Conservation (phyloP, 345 rosid species). For the Cardamine chenopodiifolia region DNA sequence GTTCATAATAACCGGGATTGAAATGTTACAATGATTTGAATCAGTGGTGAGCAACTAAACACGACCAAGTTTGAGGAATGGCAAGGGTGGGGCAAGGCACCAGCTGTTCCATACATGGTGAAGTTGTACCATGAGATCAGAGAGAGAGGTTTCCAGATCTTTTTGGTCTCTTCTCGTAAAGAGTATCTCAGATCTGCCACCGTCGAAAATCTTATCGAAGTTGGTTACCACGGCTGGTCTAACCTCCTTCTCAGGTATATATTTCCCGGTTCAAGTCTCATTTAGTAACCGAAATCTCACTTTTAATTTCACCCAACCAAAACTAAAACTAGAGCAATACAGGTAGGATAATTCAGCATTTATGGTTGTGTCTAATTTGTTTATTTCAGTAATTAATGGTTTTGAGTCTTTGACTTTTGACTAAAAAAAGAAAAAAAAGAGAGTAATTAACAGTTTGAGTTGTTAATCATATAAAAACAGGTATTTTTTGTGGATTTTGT, state of each 20-base stretch:
- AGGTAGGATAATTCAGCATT: background rate
- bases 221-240: conserved; percentile 84
- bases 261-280: background rate
- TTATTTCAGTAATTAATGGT: background rate
- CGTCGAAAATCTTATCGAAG: conserved; percentile 73
- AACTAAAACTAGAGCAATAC: background rate
- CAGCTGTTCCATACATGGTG: conserved; percentile 59
- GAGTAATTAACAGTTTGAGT: no score
- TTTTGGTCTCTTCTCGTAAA: conserved; percentile 76
- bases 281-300: background rate
- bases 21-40: conserved; percentile 11
- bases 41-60: conserved; percentile 72
- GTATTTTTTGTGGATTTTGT: no score
- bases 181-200: conserved; percentile 77
- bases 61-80: conserved; percentile 63
- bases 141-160: conserved; percentile 69
- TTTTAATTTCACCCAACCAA: background rate
- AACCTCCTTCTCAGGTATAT: conserved; percentile 65
- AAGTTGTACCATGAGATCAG: conserved; percentile 63
- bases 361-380: background rate
- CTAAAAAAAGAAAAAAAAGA: background rate
- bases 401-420: background rate
- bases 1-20: conserved; percentile 22
- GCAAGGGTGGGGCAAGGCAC: conserved; percentile 69
- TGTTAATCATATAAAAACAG: no score